Evolutionary conservation across 306 rosid species (phyloP).

Genomic region (Dalbergia cochinchinensis): DNA sequence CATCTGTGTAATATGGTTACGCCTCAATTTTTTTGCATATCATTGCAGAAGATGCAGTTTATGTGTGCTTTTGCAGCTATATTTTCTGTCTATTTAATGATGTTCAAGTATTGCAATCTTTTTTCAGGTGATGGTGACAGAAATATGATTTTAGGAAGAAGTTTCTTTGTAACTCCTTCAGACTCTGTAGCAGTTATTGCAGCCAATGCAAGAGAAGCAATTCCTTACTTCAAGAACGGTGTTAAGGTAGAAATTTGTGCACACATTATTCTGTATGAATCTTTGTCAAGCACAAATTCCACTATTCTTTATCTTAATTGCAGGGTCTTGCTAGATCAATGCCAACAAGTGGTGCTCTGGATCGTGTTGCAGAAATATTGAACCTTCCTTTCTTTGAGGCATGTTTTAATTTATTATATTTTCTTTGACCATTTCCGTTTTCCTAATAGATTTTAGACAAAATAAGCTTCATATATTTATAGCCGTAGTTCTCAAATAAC

Average conservation of each 20-base stretch:
- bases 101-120: slow-evolving; percentile 16
- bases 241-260: slow-evolving; percentile 67
- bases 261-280: slow-evolving; percentile 10
- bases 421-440: neutral
- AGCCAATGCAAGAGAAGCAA: slow-evolving; percentile 90
- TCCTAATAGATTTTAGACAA: slow-evolving; percentile 35
- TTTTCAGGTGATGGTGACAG: slow-evolving; percentile 96
- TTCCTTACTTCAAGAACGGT: slow-evolving; percentile 82
- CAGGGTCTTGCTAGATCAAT: slow-evolving; percentile 98
- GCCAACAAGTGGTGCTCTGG: slow-evolving; percentile 98
- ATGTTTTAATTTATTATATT: slow-evolving; percentile 28
- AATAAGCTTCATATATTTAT: slow-evolving; percentile 28
- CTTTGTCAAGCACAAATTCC: slow-evolving; percentile 26
- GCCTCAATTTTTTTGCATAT: slow-evolving; percentile 3
- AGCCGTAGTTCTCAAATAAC: slow-evolving; percentile 39
- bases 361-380: slow-evolving; percentile 87
- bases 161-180: slow-evolving; percentile 96
- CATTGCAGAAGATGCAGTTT: slow-evolving; percentile 7
- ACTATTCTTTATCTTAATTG: slow-evolving; percentile 41
- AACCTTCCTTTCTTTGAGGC: slow-evolving; percentile 95
- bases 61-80: slow-evolving; percentile 18
- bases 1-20: neutral
- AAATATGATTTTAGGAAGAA: slow-evolving; percentile 91
- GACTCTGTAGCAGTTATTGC: slow-evolving; percentile 97
- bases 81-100: slow-evolving; percentile 16